Evolutionary conservation across 1,284 basidiomycete genomes (phyloP), one percentile per base, ranked within the genome.

Genomic region (Pisolithus thermaeus): DNA sequence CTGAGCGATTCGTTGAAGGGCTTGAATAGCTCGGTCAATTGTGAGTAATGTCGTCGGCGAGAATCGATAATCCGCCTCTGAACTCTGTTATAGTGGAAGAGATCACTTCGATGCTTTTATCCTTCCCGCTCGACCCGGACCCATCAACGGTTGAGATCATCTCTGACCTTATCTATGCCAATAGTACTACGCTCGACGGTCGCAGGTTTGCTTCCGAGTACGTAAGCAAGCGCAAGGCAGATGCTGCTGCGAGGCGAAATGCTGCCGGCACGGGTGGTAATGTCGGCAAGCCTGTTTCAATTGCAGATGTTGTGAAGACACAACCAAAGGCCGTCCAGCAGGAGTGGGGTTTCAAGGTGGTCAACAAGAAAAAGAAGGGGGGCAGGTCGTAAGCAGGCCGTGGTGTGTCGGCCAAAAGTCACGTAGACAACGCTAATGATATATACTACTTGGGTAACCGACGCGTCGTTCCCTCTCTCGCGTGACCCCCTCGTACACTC

Each of bases 181-280:
- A 90, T 62, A 94, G 90, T 61, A 90, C 91, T 23, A 99, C 92
- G 2, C 79, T 99, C 39, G 94, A 99, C 62, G 97, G 97, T 1
- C 80, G 95, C 50, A 81, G 95, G 28, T 99, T 99, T 63, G 93
- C 94, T 1, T 76, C 87, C 5, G 94, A 98, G 61, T 99, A 95
- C 64, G 83, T 93, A 46, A 81, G 75, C 55, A 90, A 83, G 67
- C 84, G 95, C 51, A 97, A 95, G 72, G 78, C 77, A 9, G 92
- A 95, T 62, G 84, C 81, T 0, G 70, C 73, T 6, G 61, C 75
- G 20, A 72, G 77, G 39, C 85, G 81, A 60, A 73, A 67, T 30
- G 62, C 66, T 4, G 55, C 62, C 20, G 64, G 66, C 7, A 58
- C 70, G 18, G 70, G 74, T 16, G 72, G 73, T 36, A 59, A 67